Conservation (phyloP, 176 grass and related monocot genomes). For the Areca catechu region DNA sequence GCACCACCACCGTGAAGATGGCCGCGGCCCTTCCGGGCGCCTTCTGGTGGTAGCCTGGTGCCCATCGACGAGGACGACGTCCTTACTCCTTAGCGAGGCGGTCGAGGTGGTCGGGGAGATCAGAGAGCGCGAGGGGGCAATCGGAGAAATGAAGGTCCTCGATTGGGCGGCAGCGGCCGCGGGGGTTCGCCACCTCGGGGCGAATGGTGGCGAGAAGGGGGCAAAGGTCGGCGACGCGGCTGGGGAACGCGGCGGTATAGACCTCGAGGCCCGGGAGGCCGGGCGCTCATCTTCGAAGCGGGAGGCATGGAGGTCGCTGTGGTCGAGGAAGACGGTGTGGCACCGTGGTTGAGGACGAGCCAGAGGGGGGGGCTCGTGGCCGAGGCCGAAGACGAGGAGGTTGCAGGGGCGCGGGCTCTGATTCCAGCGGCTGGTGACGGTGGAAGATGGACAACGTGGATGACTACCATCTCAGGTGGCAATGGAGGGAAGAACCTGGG, state of each 20-base stretch:
- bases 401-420: conserved; percentile 66
- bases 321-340: conserved; percentile 81
- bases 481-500: no score
- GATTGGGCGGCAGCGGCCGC: conserved; percentile 64
- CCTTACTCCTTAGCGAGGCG: conserved; percentile 78
- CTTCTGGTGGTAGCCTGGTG: conserved; percentile 55
- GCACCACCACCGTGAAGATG: conserved; percentile 34
- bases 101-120: conserved; percentile 87
- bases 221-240: conserved; percentile 51
- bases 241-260: conserved; percentile 77
- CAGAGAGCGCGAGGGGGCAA: conserved; percentile 83
- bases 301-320: conserved; percentile 94
- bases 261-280: conserved; percentile 72
- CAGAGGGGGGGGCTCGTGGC: conserved; percentile 80
- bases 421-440: no score
- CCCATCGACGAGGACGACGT: conserved; percentile 86
- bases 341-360: conserved; percentile 86
- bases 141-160: conserved; percentile 97
- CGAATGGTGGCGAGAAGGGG: background rate
- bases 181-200: background rate
- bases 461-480: no score
- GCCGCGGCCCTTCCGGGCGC: conserved; percentile 78
- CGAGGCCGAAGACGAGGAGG: conserved; percentile 78
- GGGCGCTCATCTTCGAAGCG: conserved; percentile 34
- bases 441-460: no score